These are phyloP conservation scores for Xylaria flabelliformis DNA, from an alignment of 495 filamentous ascomycete species.

Conservation along the genomic window DNA sequence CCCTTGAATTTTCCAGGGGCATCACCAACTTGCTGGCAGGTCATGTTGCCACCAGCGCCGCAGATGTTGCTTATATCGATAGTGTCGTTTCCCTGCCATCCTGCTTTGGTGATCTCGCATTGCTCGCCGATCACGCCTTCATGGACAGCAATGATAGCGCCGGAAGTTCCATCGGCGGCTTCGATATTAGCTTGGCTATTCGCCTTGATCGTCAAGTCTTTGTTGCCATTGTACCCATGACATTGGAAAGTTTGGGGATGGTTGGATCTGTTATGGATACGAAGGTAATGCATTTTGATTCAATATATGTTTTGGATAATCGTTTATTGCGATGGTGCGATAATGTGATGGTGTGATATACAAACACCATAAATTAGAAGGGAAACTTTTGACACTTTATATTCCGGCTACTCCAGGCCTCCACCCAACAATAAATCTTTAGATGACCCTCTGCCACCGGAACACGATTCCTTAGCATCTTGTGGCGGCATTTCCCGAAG, in stretches of 20 bases:
- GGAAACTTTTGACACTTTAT: neutral
- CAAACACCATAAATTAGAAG: neutral
- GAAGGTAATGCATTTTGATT: slow-evolving; percentile 39
- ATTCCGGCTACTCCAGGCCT: neutral
- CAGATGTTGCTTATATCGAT: slow-evolving; percentile 51
- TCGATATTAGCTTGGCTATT: slow-evolving; percentile 33
- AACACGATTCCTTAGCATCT: neutral
- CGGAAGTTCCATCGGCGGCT: slow-evolving; percentile 44
- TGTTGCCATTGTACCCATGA: slow-evolving; percentile 45
- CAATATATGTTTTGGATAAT: slow-evolving; percentile 15
- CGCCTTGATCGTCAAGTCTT: slow-evolving; percentile 41
- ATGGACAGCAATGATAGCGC: slow-evolving; percentile 49
- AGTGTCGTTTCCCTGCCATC: slow-evolving; percentile 48
- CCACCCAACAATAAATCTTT: neutral
- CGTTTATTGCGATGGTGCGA: neutral
- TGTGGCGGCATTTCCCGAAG: neutral
- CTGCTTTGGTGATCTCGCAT: slow-evolving; percentile 50
- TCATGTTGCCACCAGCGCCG: slow-evolving; percentile 52
- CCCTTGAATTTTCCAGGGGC: slow-evolving; percentile 45
- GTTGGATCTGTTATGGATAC: slow-evolving; percentile 45
- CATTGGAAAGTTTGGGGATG: slow-evolving; percentile 47
- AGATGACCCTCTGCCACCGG: neutral
- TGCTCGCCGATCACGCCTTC: slow-evolving; percentile 50
- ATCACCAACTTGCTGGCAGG: slow-evolving; percentile 49
- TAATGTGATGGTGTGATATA: neutral